Conservation (phyloP, 441 rosid species). For the Populus tomentosa region DNA sequence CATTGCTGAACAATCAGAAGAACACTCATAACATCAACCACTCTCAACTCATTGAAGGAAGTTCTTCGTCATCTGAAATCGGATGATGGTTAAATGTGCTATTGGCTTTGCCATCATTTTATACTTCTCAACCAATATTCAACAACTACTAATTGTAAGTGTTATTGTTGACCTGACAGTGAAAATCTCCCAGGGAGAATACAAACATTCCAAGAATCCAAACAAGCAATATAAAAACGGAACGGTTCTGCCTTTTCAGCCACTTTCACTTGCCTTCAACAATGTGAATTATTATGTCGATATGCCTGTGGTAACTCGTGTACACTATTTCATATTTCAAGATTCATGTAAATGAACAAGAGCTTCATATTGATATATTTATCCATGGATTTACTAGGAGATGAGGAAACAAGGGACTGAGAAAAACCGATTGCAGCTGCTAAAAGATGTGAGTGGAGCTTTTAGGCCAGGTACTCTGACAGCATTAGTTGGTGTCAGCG, state of each 20-base stretch:
- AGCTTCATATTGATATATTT: not conserved
- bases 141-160: constrained; percentile 19
- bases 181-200: constrained; percentile 18
- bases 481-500: constrained; percentile 75
- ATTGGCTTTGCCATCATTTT: not conserved
- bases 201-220: not conserved
- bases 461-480: constrained; percentile 69
- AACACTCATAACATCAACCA: too few relatives aligned
- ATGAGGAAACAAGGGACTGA: constrained; percentile 55
- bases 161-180: constrained; percentile 22
- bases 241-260: constrained; percentile 52
- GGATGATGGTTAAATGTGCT: not conserved
- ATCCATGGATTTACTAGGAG: constrained; percentile 35
- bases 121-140: not conserved
- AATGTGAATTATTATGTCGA: constrained; percentile 53
- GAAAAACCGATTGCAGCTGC: constrained; percentile 47
- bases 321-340: not conserved
- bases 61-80: too few relatives aligned
- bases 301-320: constrained; percentile 51
- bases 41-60: too few relatives aligned
- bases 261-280: constrained; percentile 47
- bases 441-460: constrained; percentile 61
- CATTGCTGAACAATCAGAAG: too few relatives aligned
- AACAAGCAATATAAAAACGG: constrained; percentile 25
- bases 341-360: too few relatives aligned